Base-by-base conservation (phyloP, 2,329 filamentous ascomycete species). In the Taxawa tesnikishii region DNA sequence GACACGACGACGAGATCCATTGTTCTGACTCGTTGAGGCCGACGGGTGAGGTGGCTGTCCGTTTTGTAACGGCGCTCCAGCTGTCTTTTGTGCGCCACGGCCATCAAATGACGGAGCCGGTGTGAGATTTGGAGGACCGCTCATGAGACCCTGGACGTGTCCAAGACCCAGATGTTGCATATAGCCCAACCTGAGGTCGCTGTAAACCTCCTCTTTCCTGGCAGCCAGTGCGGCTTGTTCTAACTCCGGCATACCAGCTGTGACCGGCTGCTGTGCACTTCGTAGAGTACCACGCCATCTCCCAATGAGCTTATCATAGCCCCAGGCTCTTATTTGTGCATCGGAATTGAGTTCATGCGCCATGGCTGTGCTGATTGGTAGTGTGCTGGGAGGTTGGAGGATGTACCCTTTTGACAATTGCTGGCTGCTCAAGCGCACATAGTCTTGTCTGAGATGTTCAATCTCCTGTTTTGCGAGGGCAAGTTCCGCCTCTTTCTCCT, bases 381-480 rank as follows among this genome's bases (percentile, higher is more conserved):
- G 26, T 8, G 26, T 32, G 21, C 15, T 29, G 12, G 37, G 32
- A 15, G 37, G 29, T 23, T 36, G 45, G 19, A 48, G 38, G 11
- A 52, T 40, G 29, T 43, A 51, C 29, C 55, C 51, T n/a, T 47
- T 39, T 5, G 51, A 50, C 18, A 54, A 34, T 37, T 54, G 51
- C 31, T 45, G 51, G 2, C 45, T 43, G 5, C 46, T 48, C 14
- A 55, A 32, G 3, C 49, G 46, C 17, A 54, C 49, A 31, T 47
- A 53, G 28, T 55, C 48, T 7, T 46, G 44, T 33, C 52, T 50
- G 4, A 66, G 50, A 34, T 60, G 55, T 4, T 57, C 55, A 17
- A 60, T 54, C 32, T 63, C 59, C 19, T 55, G 50, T 19, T 55
- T 50, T 5, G 59, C 55, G 13, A 48, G 48, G 26, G 58, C 55